Evolutionary conservation across 1,139 yeast species (phyloP).

Genomic region (Protomyces macrosporus): DNA sequence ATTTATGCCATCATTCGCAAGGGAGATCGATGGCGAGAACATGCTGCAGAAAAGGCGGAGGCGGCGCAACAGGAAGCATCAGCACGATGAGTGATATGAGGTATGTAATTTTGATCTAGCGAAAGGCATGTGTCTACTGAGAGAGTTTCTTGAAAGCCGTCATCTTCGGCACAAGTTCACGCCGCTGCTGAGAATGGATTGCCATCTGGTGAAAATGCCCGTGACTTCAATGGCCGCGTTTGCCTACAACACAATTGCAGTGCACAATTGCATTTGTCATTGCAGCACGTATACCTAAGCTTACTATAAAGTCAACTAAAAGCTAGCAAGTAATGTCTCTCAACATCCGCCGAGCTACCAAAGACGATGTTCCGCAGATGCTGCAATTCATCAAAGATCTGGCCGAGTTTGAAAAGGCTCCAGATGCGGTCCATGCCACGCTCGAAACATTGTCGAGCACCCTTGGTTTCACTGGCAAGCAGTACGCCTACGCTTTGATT

Average conservation of each 20-base stretch:
- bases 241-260: too few relatives aligned
- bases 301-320: too few relatives aligned
- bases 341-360: constrained; percentile 21
- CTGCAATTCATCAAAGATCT: constrained; percentile 30
- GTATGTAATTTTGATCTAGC: too few relatives aligned
- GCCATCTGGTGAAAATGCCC: too few relatives aligned
- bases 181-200: too few relatives aligned
- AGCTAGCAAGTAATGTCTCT: not conserved
- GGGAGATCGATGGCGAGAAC: constrained; percentile 11
- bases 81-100: too few relatives aligned
- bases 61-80: not conserved
- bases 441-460: constrained; percentile 29
- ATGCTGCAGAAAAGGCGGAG: not conserved
- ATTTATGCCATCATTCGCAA: not conserved
- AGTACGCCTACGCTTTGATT: constrained; percentile 30
- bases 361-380: constrained; percentile 30
- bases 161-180: too few relatives aligned
- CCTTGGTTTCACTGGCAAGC: constrained; percentile 29
- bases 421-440: constrained; percentile 32
- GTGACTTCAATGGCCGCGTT: too few relatives aligned
- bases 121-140: too few relatives aligned
- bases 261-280: too few relatives aligned
- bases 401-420: constrained; percentile 31
- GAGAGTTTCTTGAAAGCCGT: too few relatives aligned
- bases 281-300: not conserved